Base-by-base conservation (phyloP, 169 alveolate species). In the Plasmodium fragile region DNA sequence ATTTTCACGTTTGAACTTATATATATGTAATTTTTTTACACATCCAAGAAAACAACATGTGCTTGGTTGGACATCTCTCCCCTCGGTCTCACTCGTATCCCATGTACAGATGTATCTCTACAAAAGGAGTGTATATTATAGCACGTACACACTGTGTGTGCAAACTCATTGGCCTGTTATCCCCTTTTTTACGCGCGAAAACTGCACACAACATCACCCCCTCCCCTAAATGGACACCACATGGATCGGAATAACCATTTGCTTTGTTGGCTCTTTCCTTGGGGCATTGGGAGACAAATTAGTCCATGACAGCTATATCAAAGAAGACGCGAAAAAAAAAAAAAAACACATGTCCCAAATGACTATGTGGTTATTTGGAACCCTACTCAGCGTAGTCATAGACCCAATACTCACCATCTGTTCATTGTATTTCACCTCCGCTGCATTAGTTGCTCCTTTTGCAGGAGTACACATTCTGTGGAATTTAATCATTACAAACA, bases 401-500 rank as follows among this genome's bases (percentile, higher is more conserved):
- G 93, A 84, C 22, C 84, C 93, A 49, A 22, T 75, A 28, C 59
- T 52, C 32, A 84, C 93, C 7, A 32, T 84, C 1, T 73, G 75
- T 32, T 82, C 93, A 13, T 75, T 84, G 75, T 84, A 84, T 41
- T 84, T 84, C 80, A 52, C 93, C 36, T 84, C 93, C 18, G 93
- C 93, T 73, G 93, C 85, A n/a, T 45, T 84, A 28, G 93, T 84
- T 32, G 65, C 93, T 11, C 93, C 93, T 2, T 84, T 84, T 73
- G 85, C 85, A 25, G 93, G 93, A n/a, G 93, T 84, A 16, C 93
- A 84, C 65, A 84, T 84, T 16, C 75, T 84, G 78, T 84, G 93
- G 93, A 84, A 84, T 77, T 49, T 84, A 72, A 73, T 84, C 18
- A 84, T 84, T 28, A 65, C 93, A 65, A 84, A 84, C 65, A 41